A percentile compares a stretch with the other conserved stretches of the same genome.
These are phyloP conservation scores for Stylonectria norvegica DNA, from an alignment of 2,329 filamentous ascomycete species.

Conservation along the genomic window DNA sequence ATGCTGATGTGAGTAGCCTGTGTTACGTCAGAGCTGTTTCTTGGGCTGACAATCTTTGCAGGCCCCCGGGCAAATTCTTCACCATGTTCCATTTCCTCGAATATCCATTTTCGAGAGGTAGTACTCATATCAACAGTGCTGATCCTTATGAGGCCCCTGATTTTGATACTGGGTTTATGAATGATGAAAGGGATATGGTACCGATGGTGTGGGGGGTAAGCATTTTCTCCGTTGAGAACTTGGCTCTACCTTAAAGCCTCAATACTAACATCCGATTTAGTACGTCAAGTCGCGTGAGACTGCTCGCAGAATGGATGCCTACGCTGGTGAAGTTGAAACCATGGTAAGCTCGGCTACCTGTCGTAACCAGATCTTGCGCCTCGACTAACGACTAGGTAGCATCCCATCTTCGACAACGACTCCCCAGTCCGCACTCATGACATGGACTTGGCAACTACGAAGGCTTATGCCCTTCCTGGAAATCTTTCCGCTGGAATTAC, in stretches of 20 bases:
- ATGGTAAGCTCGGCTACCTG: constrained; percentile 34
- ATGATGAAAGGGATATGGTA: constrained; percentile 79
- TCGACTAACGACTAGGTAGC: constrained; percentile 29
- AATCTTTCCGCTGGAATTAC: constrained; percentile 69
- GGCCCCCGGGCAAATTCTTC: constrained; percentile 76
- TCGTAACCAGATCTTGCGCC: background rate
- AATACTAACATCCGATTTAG: too few relatives aligned
- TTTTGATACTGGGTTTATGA: constrained; percentile 82
- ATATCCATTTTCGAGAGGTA: constrained; percentile 73
- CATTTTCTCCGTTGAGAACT: too few relatives aligned
- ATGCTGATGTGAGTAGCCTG: constrained; percentile 49
- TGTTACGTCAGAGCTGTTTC: too few relatives aligned
- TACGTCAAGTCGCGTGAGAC: constrained; percentile 82
- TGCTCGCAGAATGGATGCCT: constrained; percentile 72
- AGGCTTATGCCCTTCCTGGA: constrained; percentile 69
- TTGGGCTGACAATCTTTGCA: constrained; percentile 36
- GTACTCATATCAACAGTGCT: constrained; percentile 66
- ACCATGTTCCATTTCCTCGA: constrained; percentile 81
- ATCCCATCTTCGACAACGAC: constrained; percentile 70
- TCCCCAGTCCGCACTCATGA: constrained; percentile 67
- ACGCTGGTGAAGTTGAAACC: constrained; percentile 66
- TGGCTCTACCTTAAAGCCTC: too few relatives aligned
- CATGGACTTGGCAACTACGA: constrained; percentile 71
- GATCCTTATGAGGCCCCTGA: constrained; percentile 72
- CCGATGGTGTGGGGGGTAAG: constrained; percentile 84